A percentile compares a stretch with the other conserved stretches of the same genome.
phyloP scores from a whole-genome alignment of 371 early-diverging fungal species.

The Thermomucor indicae-seudaticae region DNA sequence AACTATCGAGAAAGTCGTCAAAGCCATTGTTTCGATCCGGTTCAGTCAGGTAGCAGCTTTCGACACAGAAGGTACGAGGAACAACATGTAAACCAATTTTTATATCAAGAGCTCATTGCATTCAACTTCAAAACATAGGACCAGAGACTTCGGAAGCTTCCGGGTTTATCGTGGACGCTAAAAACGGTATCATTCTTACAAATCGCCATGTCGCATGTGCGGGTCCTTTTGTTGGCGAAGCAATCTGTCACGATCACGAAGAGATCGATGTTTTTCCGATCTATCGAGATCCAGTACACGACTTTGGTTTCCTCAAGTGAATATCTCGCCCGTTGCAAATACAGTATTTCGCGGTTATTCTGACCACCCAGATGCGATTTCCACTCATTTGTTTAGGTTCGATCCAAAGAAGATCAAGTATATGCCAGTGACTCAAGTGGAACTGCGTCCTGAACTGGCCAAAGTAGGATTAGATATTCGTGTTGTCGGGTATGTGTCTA shows the following conservation, averaged over 20 bases:
- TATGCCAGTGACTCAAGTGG: conserved; percentile 76
- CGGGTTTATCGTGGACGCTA: conserved; percentile 92
- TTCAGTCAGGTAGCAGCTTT: conserved; percentile 75
- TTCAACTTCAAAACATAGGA: conserved; percentile 17
- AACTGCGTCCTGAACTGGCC: conserved; percentile 77
- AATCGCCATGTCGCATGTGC: conserved; percentile 93
- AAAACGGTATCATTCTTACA: conserved; percentile 83
- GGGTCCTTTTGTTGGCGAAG: conserved; percentile 88
- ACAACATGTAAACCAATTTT: not conserved
- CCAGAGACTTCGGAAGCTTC: conserved; percentile 67
- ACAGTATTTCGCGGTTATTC: no score
- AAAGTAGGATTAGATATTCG: conserved; percentile 90
- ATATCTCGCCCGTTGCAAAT: not conserved
- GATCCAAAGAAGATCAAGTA: conserved; percentile 74
- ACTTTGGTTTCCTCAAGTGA: conserved; percentile 60
- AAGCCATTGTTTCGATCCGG: conserved; percentile 74
- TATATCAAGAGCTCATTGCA: not conserved
- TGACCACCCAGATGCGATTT: not conserved
- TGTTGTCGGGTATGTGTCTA: conserved; percentile 69
- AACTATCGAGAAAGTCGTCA: conserved; percentile 65
- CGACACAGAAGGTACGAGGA: conserved; percentile 71
- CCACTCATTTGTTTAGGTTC: conserved; percentile 43
- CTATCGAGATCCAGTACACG: conserved; percentile 83
- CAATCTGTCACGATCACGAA: conserved; percentile 89
- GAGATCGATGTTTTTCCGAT: conserved; percentile 84